Conservation (phyloP, 345 rosid genomes). For the Streptanthus diversifolius region DNA sequence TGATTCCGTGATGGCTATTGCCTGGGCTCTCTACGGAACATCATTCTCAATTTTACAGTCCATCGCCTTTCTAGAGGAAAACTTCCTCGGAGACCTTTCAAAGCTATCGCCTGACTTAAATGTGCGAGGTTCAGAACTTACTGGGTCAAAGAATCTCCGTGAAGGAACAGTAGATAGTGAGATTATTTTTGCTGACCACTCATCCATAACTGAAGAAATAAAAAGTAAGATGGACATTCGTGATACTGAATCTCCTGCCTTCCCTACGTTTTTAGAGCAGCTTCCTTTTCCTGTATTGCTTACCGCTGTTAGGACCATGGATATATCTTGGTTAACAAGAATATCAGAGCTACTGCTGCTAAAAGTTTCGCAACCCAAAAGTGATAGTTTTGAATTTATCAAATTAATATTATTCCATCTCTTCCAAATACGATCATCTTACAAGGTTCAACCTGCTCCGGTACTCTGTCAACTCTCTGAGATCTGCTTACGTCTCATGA, state of each 20-base stretch:
- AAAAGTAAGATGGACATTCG: slow-evolving; percentile 29
- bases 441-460: slow-evolving; percentile 39
- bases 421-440: slow-evolving; percentile 48
- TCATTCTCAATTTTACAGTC: slow-evolving; percentile 50
- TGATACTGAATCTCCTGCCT: slow-evolving; percentile 47
- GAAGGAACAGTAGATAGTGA: slow-evolving; percentile 39
- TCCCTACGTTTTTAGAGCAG: slow-evolving; percentile 57
- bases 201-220: slow-evolving; percentile 39
- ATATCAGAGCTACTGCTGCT: slow-evolving; percentile 54
- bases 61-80: slow-evolving; percentile 46
- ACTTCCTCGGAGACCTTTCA: slow-evolving; percentile 48
- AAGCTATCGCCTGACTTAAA: slow-evolving; percentile 61
- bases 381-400: slow-evolving; percentile 45
- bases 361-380: slow-evolving; percentile 45
- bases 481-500: slow-evolving; percentile 56
- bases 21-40: slow-evolving; percentile 46
- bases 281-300: slow-evolving; percentile 66
- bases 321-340: slow-evolving; percentile 37
- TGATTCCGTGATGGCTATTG: slow-evolving; percentile 51
- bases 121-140: slow-evolving; percentile 49
- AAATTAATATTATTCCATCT: slow-evolving; percentile 70
- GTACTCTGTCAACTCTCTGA: slow-evolving; percentile 51
- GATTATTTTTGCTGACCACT: slow-evolving; percentile 9
- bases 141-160: slow-evolving; percentile 27
- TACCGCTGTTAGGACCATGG: slow-evolving; percentile 41